phyloP scores from a whole-genome alignment of 1,284 basidiomycete species.

The Boletus semigastroideus region DNA sequence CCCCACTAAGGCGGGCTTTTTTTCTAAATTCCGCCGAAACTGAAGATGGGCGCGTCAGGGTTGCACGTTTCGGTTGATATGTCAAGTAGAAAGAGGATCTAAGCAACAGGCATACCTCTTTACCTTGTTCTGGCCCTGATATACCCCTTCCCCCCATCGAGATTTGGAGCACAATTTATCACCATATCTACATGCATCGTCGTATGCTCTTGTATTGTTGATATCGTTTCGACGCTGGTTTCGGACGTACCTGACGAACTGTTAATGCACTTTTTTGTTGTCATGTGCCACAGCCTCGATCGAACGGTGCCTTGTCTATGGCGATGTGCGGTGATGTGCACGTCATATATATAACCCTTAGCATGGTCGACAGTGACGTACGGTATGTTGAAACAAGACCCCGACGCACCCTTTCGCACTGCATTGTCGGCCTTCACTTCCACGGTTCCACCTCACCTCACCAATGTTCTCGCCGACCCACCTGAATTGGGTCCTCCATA shows the following conservation, averaged over 20 bases:
- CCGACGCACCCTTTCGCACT: too few species aligned
- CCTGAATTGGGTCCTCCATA: too few species aligned
- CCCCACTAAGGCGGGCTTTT: conserved; percentile 15
- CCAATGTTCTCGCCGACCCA: too few species aligned
- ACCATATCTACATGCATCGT: conserved; percentile 8
- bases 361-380: too few species aligned
- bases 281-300: background rate
- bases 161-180: conserved; percentile 9
- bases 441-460: too few species aligned
- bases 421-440: too few species aligned
- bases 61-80: background rate
- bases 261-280: conserved; percentile 3
- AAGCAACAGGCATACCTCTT: background rate
- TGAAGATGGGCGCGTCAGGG: background rate
- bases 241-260: conserved; percentile 1
- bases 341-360: too few species aligned
- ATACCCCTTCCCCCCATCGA: conserved; percentile 9
- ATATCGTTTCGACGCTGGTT: background rate
- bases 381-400: too few species aligned
- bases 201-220: conserved; percentile 4
- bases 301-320: too few species aligned
- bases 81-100: background rate
- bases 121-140: background rate
- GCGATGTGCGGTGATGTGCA: too few species aligned
- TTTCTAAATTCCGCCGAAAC: conserved; percentile 27